Percentiles rank a stretch among this genome's conserved stretches.
phyloP scores from a whole-genome alignment of 78 protist genomes.

The Anaeramoeba ignava region DNA sequence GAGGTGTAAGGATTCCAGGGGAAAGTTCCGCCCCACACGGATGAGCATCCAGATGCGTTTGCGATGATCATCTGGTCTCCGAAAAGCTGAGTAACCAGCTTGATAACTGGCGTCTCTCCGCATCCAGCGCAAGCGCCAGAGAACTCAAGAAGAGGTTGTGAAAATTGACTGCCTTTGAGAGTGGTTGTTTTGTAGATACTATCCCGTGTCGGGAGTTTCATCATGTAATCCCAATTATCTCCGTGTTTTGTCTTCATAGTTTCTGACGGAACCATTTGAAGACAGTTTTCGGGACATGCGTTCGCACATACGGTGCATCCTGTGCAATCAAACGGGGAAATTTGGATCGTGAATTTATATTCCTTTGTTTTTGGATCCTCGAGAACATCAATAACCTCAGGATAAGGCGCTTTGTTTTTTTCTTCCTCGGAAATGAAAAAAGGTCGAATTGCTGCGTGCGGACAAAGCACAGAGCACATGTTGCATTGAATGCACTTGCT shows the following conservation, averaged over 20 bases:
- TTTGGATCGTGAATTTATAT: constrained; percentile 26
- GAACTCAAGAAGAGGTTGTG: constrained; percentile 46
- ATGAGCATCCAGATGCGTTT: constrained; percentile 63
- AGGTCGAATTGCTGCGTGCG: neutral
- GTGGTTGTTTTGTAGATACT: constrained; percentile 11
- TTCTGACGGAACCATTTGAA: constrained; percentile 13
- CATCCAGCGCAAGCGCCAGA: constrained; percentile 50
- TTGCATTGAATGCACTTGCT: neutral
- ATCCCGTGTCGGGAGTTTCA: constrained; percentile 17
- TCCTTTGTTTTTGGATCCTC: constrained; percentile 2
- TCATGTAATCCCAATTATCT: neutral
- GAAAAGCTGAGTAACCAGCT: constrained; percentile 50
- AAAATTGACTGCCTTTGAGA: constrained; percentile 40
- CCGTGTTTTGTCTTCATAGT: neutral
- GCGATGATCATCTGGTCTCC: constrained; percentile 56
- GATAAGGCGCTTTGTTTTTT: too few species aligned
- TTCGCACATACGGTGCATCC: constrained; percentile 47
- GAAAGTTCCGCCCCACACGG: constrained; percentile 47
- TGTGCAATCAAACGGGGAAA: constrained; percentile 47
- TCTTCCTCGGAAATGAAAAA: neutral
- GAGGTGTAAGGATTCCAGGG: constrained; percentile 39
- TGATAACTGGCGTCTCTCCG: constrained; percentile 20
- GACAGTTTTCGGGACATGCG: constrained; percentile 46
- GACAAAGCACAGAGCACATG: neutral
- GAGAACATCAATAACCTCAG: too few species aligned